Conservation (phyloP, 176 grass and related monocot species). For the Tuctoria greenei region DNA sequence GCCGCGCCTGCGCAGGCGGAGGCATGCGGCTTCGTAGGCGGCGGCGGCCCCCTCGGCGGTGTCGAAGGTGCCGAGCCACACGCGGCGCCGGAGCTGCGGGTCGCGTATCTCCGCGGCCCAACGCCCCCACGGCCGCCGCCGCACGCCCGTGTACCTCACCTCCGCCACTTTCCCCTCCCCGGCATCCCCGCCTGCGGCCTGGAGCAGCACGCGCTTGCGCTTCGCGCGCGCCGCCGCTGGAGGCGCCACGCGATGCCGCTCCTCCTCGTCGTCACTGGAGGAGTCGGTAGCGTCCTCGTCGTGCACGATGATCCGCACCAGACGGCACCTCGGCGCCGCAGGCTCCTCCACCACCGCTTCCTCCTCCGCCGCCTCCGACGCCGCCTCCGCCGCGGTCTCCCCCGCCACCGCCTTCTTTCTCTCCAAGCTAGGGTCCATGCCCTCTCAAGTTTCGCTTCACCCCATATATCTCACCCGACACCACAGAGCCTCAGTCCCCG, state of each 20-base stretch:
- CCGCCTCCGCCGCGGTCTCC: too few species aligned
- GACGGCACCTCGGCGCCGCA: background rate
- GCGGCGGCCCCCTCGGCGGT: constrained; percentile 92
- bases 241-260: background rate
- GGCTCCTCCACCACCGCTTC: background rate
- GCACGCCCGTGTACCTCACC: constrained; percentile 55
- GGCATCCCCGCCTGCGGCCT: background rate
- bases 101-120: constrained; percentile 77
- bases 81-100: constrained; percentile 43
- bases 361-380: too few species aligned
- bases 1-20: constrained; percentile 43
- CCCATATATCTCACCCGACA: background rate
- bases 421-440: constrained; percentile 24
- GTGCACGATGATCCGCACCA: constrained; percentile 52
- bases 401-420: background rate
- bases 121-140: constrained; percentile 57
- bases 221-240: background rate
- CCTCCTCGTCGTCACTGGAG: constrained; percentile 35
- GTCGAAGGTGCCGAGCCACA: constrained; percentile 96
- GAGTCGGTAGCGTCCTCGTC: constrained; percentile 80
- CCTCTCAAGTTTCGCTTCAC: background rate
- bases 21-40: constrained; percentile 65
- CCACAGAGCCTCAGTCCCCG: background rate
- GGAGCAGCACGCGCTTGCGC: constrained; percentile 2
- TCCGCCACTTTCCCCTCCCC: background rate